These are phyloP conservation scores for Metschnikowia drakensbergensis DNA, from an alignment of 805 yeast species.

Conservation along the genomic window DNA sequence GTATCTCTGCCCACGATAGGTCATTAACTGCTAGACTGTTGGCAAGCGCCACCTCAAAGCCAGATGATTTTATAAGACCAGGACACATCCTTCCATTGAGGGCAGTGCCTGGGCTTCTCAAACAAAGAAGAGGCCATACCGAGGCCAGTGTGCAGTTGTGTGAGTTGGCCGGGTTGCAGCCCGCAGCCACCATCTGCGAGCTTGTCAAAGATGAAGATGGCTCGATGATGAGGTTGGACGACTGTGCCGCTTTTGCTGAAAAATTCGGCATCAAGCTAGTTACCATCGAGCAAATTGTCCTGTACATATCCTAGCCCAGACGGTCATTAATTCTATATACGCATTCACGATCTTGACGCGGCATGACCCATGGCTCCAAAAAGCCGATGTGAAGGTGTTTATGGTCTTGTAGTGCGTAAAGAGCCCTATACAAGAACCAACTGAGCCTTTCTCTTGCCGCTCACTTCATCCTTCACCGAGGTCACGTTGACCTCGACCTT, in stretches of 20 bases:
- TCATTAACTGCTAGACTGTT: slow-evolving; percentile 73
- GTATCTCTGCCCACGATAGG: slow-evolving; percentile 92
- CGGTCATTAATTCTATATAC: not conserved
- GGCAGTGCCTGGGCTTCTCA: slow-evolving; percentile 81
- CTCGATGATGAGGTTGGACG: slow-evolving; percentile 88
- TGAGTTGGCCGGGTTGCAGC: slow-evolving; percentile 67
- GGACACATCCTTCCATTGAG: slow-evolving; percentile 94
- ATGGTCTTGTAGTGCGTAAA: no score
- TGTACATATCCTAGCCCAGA: slow-evolving; percentile 36
- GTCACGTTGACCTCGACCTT: slow-evolving; percentile 78
- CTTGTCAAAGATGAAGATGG: slow-evolving; percentile 92
- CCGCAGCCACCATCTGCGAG: slow-evolving; percentile 92
- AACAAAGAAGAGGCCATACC: slow-evolving; percentile 88
- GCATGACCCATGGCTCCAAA: no score
- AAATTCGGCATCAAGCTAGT: slow-evolving; percentile 63
- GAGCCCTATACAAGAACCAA: slow-evolving; percentile 47
- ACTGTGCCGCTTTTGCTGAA: slow-evolving; percentile 69
- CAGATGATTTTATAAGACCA: slow-evolving; percentile 77
- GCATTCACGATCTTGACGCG: not conserved
- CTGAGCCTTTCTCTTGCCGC: slow-evolving; percentile 91
- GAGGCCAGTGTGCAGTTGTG: slow-evolving; percentile 95
- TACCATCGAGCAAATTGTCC: slow-evolving; percentile 70
- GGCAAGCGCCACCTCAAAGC: slow-evolving; percentile 54
- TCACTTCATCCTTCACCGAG: slow-evolving; percentile 76
- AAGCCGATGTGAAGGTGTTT: no score